Conservation (phyloP, 768 basidiomycete species). For the Tulasnella sp. region DNA sequence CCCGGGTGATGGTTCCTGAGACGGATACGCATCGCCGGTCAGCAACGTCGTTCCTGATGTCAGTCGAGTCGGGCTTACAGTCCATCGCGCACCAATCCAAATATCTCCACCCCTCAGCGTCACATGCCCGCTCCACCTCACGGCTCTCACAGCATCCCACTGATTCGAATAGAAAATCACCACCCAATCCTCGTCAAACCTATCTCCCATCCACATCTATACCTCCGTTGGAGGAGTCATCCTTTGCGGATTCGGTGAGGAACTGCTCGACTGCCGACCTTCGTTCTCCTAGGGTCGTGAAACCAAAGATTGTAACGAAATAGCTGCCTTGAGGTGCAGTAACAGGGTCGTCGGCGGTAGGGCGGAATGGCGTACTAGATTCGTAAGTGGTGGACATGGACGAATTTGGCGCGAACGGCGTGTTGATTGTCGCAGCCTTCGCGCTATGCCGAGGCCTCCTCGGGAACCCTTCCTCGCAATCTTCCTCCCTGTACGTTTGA, state of each 20-base stretch:
- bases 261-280: conserved; percentile 5
- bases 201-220: not conserved
- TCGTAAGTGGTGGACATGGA: conserved; percentile 24
- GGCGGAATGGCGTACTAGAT: conserved; percentile 2
- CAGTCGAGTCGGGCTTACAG: not conserved
- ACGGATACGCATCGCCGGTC: not conserved
- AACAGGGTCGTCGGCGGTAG: not conserved
- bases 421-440: not conserved
- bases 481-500: too few species aligned
- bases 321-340: not conserved
- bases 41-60: not conserved
- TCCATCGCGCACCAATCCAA: conserved; percentile 1
- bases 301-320: not conserved
- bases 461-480: too few species aligned
- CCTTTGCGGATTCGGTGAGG: conserved; percentile 6
- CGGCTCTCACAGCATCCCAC: conserved; percentile 9
- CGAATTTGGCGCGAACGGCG: not conserved
- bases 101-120: not conserved
- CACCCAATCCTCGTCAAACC: conserved; percentile 14
- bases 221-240: not conserved
- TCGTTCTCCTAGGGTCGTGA: not conserved
- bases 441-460: too few species aligned
- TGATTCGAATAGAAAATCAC: conserved; percentile 17
- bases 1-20: not conserved
- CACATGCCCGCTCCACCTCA: conserved; percentile 16